Percentiles rank a stretch among this genome's conserved stretches.
Evolutionary conservation across 2,329 filamentous ascomycete species (phyloP).

Genomic region (Emericellopsis cladophorae): DNA sequence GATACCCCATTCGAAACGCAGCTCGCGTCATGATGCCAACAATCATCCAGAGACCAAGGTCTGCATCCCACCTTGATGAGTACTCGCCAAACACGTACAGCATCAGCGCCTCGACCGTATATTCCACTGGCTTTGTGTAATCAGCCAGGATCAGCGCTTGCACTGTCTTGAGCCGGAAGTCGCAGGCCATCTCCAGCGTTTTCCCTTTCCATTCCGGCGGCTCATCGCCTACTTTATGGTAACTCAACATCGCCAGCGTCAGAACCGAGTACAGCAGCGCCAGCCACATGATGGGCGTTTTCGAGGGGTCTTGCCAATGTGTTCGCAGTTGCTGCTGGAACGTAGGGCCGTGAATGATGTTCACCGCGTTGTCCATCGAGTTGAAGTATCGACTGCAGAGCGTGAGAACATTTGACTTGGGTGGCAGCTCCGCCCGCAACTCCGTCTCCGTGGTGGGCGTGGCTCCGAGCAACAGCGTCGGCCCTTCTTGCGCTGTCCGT

Average conservation of each 20-base stretch:
- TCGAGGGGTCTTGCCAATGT: slow-evolving; percentile 61
- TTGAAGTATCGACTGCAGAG: slow-evolving; percentile 87
- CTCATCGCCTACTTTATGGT: slow-evolving; percentile 68
- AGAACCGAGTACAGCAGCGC: slow-evolving; percentile 66
- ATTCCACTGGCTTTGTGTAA: slow-evolving; percentile 61
- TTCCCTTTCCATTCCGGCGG: slow-evolving; percentile 65
- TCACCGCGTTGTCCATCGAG: slow-evolving; percentile 57
- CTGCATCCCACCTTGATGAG: slow-evolving; percentile 59
- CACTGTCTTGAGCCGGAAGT: slow-evolving; percentile 61
- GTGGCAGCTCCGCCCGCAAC: slow-evolving; percentile 66
- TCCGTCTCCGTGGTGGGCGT: slow-evolving; percentile 62
- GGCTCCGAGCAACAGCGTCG: slow-evolving; percentile 68
- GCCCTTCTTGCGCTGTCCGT: slow-evolving; percentile 46
- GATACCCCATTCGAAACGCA: slow-evolving; percentile 61
- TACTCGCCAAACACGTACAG: slow-evolving; percentile 68
- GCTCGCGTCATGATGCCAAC: slow-evolving; percentile 41
- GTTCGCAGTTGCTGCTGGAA: slow-evolving; percentile 60
- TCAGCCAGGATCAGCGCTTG: slow-evolving; percentile 67
- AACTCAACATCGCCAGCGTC: slow-evolving; percentile 66
- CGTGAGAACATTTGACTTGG: slow-evolving; percentile 71
- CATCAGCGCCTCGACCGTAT: slow-evolving; percentile 68
- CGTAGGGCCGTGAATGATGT: slow-evolving; percentile 70
- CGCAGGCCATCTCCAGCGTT: slow-evolving; percentile 43
- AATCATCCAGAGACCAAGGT: slow-evolving; percentile 52
- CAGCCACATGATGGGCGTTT: slow-evolving; percentile 66